Evolutionary conservation across 768 basidiomycete species (phyloP).

Genomic region (Cytidiella melzeri): DNA sequence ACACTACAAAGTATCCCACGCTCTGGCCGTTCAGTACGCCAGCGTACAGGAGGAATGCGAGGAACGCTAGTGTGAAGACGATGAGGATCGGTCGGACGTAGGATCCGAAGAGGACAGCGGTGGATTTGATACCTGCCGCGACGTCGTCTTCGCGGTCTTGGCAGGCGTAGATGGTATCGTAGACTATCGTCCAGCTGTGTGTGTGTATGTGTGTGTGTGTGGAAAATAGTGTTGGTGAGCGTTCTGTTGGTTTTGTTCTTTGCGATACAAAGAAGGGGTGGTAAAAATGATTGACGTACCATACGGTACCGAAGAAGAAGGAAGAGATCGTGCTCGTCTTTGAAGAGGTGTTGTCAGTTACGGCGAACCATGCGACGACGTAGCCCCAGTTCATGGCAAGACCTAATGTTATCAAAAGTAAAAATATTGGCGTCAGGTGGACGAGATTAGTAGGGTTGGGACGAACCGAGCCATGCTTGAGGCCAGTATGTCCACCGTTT

Average conservation of each 20-base stretch:
- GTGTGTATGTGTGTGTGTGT: not conserved
- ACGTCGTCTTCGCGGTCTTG: slow-evolving; percentile 74
- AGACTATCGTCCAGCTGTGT: slow-evolving; percentile 37
- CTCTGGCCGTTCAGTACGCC: slow-evolving; percentile 52
- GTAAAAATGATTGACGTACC: slow-evolving; percentile 23
- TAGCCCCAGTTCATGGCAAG: slow-evolving; percentile 52
- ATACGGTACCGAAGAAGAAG: slow-evolving; percentile 17
- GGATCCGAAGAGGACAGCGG: slow-evolving; percentile 64
- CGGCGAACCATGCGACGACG: slow-evolving; percentile 41
- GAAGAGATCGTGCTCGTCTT: slow-evolving; percentile 18
- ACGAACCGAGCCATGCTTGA: slow-evolving; percentile 49
- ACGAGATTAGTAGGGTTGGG: not conserved
- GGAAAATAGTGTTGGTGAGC: not conserved
- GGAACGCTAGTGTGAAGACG: slow-evolving; percentile 44
- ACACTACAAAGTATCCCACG: slow-evolving; percentile 37
- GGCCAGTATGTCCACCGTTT: slow-evolving; percentile 57
- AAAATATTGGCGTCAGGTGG: not conserved
- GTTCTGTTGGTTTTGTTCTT: no score
- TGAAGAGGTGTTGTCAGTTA: slow-evolving; percentile 22
- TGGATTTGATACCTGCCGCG: slow-evolving; percentile 68
- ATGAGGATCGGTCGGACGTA: slow-evolving; percentile 53
- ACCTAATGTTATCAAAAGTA: slow-evolving; percentile 9
- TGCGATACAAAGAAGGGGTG: slow-evolving; percentile 23
- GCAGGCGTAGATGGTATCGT: slow-evolving; percentile 73
- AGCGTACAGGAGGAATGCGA: slow-evolving; percentile 42